phyloP scores from a whole-genome alignment of 495 filamentous ascomycete species.

The Hypoxylon rickii region DNA sequence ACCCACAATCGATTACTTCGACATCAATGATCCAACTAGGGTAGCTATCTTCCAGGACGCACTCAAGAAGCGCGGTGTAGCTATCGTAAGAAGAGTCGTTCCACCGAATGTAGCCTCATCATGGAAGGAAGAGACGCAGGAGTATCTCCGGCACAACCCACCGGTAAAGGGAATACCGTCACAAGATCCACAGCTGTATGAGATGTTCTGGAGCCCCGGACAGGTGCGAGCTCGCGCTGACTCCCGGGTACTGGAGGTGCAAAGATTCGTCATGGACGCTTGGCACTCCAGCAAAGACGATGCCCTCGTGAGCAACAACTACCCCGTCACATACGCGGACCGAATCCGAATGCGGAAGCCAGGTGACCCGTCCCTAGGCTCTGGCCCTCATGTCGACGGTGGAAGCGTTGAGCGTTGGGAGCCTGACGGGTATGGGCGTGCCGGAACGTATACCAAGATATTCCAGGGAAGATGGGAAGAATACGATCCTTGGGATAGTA shows the following conservation, averaged over 20 bases:
- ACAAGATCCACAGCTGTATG: slow-evolving; percentile 67
- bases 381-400: slow-evolving; percentile 77
- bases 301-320: slow-evolving; percentile 60
- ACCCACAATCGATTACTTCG: slow-evolving; percentile 64
- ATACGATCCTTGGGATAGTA: slow-evolving; percentile 81
- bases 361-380: slow-evolving; percentile 69
- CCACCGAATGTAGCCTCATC: slow-evolving; percentile 55
- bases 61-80: slow-evolving; percentile 63
- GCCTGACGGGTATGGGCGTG: slow-evolving; percentile 72
- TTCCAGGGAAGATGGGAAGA: slow-evolving; percentile 78
- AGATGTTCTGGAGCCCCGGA: slow-evolving; percentile 81
- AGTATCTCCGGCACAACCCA: slow-evolving; percentile 63
- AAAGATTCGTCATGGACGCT: slow-evolving; percentile 73
- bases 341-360: slow-evolving; percentile 70
- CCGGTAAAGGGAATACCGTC: slow-evolving; percentile 43
- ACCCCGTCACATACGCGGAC: slow-evolving; percentile 78
- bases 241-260: slow-evolving; percentile 70
- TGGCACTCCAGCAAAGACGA: slow-evolving; percentile 74
- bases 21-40: slow-evolving; percentile 54
- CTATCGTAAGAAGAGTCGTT: slow-evolving; percentile 64
- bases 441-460: slow-evolving; percentile 70
- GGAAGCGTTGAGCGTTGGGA: slow-evolving; percentile 90
- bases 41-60: slow-evolving; percentile 49
- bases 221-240: slow-evolving; percentile 77
- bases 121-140: slow-evolving; percentile 56